Conservation (phyloP, 768 basidiomycete species). For the Erythrobasidium yunnanense region DNA sequence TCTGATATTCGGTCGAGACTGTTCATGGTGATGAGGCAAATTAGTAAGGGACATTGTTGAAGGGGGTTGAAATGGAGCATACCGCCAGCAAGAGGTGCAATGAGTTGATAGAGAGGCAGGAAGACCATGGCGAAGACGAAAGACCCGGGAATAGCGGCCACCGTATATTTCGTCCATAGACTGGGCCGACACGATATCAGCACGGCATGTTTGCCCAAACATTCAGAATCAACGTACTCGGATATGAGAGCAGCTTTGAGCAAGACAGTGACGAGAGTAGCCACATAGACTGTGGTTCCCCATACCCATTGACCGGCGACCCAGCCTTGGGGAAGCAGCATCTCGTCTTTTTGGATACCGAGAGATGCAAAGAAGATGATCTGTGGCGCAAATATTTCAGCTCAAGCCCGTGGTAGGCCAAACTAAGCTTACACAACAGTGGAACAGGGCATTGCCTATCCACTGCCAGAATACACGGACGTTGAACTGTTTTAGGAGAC, state of each 20-base stretch:
- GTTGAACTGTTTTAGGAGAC: constrained; percentile 49
- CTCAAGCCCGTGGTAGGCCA: neutral
- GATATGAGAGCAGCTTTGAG: constrained; percentile 95
- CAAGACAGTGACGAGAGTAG: constrained; percentile 82
- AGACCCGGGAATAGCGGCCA: constrained; percentile 89
- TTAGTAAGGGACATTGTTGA: neutral
- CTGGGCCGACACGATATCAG: constrained; percentile 44
- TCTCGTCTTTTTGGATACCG: constrained; percentile 82
- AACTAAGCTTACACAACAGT: constrained; percentile 58
- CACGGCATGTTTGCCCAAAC: constrained; percentile 10
- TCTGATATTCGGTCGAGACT: constrained; percentile 81
- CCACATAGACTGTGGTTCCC: constrained; percentile 92
- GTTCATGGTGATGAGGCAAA: neutral
- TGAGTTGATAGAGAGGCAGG: constrained; percentile 75
- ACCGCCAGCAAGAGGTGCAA: constrained; percentile 65
- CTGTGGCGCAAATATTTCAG: constrained; percentile 45
- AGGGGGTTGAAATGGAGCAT: neutral
- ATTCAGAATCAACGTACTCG: constrained; percentile 55
- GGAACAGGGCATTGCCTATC: constrained; percentile 77
- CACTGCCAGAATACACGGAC: constrained; percentile 85
- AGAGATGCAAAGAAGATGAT: constrained; percentile 77
- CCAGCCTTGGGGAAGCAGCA: constrained; percentile 65
- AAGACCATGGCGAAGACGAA: constrained; percentile 94
- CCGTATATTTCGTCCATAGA: constrained; percentile 99
- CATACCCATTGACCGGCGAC: constrained; percentile 97